Base-by-base conservation (phyloP, 129 eudicot species). In the Apium graveolens region DNA sequence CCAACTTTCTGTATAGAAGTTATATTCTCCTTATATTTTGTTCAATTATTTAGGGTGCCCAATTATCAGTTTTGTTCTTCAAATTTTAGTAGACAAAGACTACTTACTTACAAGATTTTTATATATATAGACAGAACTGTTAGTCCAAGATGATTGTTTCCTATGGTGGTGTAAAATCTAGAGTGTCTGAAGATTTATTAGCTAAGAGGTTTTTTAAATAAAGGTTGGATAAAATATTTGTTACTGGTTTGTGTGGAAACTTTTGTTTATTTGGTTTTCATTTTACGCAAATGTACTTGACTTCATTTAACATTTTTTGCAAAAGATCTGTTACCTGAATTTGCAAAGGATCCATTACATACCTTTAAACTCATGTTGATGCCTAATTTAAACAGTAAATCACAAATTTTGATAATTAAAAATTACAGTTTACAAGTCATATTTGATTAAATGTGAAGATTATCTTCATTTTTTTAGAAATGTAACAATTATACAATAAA, bases 51-150 rank as follows among this genome's bases (percentile, higher is more conserved):
- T n/a, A n/a, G n/a, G n/a, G n/a, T n/a, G n/a, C n/a, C 87, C 78
- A 78, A 86, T 89, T 83, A 60, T 88, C 85, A 85, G 92, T 93
- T 90, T n/a, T n/a, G n/a, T n/a, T n/a, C 96, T 90, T 90, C 94
- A 87, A 81, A 78, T 93, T 93, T 93, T 93, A 90, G 85, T 82
- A 87, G 98, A 93, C 90, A 89, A 88, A 88, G 89, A 85, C 88
- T 86, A 88, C 72, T 87, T 95, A 87, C 89, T 60, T 87, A n/a
- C n/a, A n/a, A n/a, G n/a, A n/a, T n/a, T n/a, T n/a, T n/a, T n/a
- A n/a, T n/a, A n/a, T n/a, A n/a, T 91, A 82, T 43, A 75, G 81
- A 81, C 42, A 79, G 21, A 75, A 73, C 34, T 24, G 65, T 53
- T 48, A 41, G 44, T 70, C 29, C 14, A 82, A 78, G 78, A 80